Evolutionary conservation across 441 rosid species (phyloP).

Genomic region (Manihot esculenta): DNA sequence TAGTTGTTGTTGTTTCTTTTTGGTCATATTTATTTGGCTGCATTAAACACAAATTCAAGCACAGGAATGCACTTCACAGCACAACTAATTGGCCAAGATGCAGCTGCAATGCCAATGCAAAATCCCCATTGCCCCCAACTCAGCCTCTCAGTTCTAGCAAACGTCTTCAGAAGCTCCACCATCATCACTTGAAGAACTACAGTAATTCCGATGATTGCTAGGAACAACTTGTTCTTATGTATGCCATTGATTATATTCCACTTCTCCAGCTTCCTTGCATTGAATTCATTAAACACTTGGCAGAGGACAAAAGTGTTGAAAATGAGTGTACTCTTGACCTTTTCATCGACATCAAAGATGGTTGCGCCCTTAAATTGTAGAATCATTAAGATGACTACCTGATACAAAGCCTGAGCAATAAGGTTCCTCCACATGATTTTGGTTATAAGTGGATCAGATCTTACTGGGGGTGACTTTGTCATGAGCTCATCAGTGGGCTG

Average conservation of each 20-base stretch:
- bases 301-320: conserved; percentile 61
- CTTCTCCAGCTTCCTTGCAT: conserved; percentile 59
- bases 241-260: conserved; percentile 51
- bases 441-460: too few relatives aligned
- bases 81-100: conserved; percentile 54
- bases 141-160: conserved; percentile 48
- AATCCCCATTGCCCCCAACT: conserved; percentile 45
- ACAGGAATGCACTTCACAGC: conserved; percentile 29
- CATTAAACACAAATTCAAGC: too few relatives aligned
- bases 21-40: too few relatives aligned
- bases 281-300: conserved; percentile 67
- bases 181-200: conserved; percentile 52
- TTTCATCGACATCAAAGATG: neutral
- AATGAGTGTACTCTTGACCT: conserved; percentile 44
- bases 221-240: conserved; percentile 41
- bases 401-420: too few relatives aligned
- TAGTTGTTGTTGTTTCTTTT: too few relatives aligned
- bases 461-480: too few relatives aligned
- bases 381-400: too few relatives aligned
- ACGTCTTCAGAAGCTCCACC: conserved; percentile 55
- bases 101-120: conserved; percentile 43
- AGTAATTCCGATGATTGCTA: conserved; percentile 44
- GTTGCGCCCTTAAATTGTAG: too few relatives aligned
- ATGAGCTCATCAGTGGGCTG: too few relatives aligned
- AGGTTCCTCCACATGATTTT: too few relatives aligned